phyloP scores from a whole-genome alignment of 2,329 filamentous ascomycete species.

The Claviceps arundinis region DNA sequence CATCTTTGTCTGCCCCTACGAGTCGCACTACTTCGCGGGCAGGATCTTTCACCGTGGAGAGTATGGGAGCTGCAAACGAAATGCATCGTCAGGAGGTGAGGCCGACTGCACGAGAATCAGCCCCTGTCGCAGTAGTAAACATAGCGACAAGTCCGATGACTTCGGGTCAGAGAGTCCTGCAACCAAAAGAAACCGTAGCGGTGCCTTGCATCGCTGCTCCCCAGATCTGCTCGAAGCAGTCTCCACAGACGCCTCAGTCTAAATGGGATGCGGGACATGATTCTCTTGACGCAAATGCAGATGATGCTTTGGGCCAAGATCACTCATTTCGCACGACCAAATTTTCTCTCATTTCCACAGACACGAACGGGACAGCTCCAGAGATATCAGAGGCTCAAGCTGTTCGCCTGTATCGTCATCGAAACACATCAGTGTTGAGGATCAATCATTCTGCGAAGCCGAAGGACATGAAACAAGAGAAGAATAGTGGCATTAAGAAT shows the following conservation, averaged over 20 bases:
- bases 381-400: constrained; percentile 51
- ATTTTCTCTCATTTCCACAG: constrained; percentile 48
- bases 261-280: constrained; percentile 7
- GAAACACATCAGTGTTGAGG: constrained; percentile 50
- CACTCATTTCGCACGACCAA: constrained; percentile 45
- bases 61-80: constrained; percentile 41
- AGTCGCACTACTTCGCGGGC: constrained; percentile 41
- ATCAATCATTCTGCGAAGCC: constrained; percentile 42
- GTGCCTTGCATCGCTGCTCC: neutral
- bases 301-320: constrained; percentile 38
- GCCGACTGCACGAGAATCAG: neutral
- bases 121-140: neutral
- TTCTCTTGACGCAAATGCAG: constrained; percentile 34
- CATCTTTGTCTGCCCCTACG: constrained; percentile 49
- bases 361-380: constrained; percentile 46
- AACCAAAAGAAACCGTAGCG: neutral
- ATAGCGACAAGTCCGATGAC: neutral
- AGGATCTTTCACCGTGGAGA: constrained; percentile 30
- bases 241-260: neutral
- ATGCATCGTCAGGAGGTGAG: constrained; percentile 10
- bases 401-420: constrained; percentile 49
- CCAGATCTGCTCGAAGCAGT: neutral
- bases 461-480: constrained; percentile 29
- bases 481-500: constrained; percentile 12
- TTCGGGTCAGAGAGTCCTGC: neutral